phyloP scores from a whole-genome alignment of 164 flowering plant species.

The Tinospora cordifolia region DNA sequence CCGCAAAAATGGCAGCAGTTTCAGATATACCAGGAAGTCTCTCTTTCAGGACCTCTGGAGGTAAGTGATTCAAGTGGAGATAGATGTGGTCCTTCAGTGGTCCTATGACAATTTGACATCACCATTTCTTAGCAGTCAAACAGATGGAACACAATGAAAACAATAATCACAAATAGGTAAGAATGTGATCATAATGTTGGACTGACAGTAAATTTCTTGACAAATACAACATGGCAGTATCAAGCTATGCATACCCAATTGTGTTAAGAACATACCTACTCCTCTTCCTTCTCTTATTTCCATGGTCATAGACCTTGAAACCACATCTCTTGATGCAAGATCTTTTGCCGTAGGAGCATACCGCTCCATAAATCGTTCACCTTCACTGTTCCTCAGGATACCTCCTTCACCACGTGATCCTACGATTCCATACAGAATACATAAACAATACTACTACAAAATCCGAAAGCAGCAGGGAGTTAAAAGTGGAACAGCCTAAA shows the following conservation, averaged over 20 bases:
- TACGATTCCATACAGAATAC: constrained; percentile 21
- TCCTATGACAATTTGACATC: constrained; percentile 17
- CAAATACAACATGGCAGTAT: too few relatives aligned
- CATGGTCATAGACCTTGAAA: constrained; percentile 99
- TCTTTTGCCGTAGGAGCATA: constrained; percentile 99
- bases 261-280: too few relatives aligned
- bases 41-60: constrained; percentile 98
- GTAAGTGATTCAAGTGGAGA: constrained; percentile 92
- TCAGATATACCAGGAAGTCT: constrained; percentile 99
- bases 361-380: constrained; percentile 99
- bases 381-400: constrained; percentile 62
- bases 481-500: neutral
- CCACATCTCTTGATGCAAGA: constrained; percentile 99
- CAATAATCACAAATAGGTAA: neutral
- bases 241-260: too few relatives aligned
- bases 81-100: constrained; percentile 31
- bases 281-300: constrained; percentile 38
- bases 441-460: neutral
- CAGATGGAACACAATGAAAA: neutral
- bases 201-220: constrained; percentile 98
- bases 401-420: constrained; percentile 86
- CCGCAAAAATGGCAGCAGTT: constrained; percentile 99
- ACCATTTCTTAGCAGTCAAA: neutral
- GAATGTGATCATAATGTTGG: constrained; percentile 96
- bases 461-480: neutral